Percentiles rank a stretch among this genome's conserved stretches.
Evolutionary conservation across 2,329 filamentous ascomycete species (phyloP).

Genomic region (Colletotrichum higginsianum): DNA sequence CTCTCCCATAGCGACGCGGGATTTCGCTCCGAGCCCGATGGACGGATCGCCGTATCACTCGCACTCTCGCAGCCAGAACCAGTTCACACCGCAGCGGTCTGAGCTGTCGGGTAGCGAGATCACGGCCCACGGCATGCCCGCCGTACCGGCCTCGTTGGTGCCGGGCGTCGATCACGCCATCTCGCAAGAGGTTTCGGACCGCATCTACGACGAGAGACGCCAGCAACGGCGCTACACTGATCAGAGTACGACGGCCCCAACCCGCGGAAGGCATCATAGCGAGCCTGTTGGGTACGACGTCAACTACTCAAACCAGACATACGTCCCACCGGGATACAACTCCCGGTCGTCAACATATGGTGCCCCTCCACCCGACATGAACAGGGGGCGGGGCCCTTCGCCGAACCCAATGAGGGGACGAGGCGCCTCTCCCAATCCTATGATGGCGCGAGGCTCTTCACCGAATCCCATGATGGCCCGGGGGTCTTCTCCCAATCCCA

Average conservation of each 20-base stretch:
- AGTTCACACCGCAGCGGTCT: slow-evolving; percentile 50
- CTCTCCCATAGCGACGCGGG: slow-evolving; percentile 52
- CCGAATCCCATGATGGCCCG: slow-evolving; percentile 38
- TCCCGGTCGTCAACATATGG: slow-evolving; percentile 58
- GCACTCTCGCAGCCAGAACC: slow-evolving; percentile 49
- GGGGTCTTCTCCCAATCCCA: slow-evolving; percentile 49
- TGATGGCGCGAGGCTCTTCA: slow-evolving; percentile 56
- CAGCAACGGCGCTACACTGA: slow-evolving; percentile 62
- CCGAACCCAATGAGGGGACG: slow-evolving; percentile 52
- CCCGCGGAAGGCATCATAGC: slow-evolving; percentile 57
- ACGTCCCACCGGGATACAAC: slow-evolving; percentile 60
- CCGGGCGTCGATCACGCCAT: slow-evolving; percentile 72
- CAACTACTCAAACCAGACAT: slow-evolving; percentile 48
- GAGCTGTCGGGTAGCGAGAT: slow-evolving; percentile 55
- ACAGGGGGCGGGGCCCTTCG: slow-evolving; percentile 54
- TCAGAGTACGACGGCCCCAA: slow-evolving; percentile 57
- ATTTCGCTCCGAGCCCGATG: slow-evolving; percentile 53
- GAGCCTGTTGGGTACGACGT: slow-evolving; percentile 44
- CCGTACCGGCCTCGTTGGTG: slow-evolving; percentile 71
- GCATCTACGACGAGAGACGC: slow-evolving; percentile 70
- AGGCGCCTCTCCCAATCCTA: slow-evolving; percentile 51
- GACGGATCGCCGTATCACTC: slow-evolving; percentile 49
- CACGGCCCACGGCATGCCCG: slow-evolving; percentile 59
- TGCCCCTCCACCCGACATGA: slow-evolving; percentile 46
- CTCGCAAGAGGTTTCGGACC: slow-evolving; percentile 70